These are phyloP conservation scores for Clathrospora elynae DNA, from an alignment of 2,329 filamentous ascomycete species.

Conservation along the genomic window DNA sequence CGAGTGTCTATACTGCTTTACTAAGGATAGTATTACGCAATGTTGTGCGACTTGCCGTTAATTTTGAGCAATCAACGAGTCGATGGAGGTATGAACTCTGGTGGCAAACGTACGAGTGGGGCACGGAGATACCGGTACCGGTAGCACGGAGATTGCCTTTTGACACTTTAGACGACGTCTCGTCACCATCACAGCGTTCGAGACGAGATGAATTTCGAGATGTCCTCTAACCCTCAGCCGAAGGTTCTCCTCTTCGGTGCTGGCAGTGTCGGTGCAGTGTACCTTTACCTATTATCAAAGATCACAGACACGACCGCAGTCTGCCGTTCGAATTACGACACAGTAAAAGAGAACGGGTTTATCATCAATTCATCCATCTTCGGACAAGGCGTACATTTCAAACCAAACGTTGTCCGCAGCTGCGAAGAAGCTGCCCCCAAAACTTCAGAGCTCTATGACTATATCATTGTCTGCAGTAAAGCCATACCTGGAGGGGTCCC, in stretches of 20 bases:
- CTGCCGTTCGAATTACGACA: slow-evolving; percentile 54
- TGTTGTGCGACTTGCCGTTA: too few relatives aligned
- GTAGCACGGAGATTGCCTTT: too few relatives aligned
- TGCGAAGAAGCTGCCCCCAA: slow-evolving; percentile 44
- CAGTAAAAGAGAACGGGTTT: slow-evolving; percentile 50
- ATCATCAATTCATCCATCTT: slow-evolving; percentile 49
- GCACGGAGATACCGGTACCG: neutral
- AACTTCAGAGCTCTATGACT: slow-evolving; percentile 49
- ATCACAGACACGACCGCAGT: slow-evolving; percentile 51
- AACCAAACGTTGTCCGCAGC: slow-evolving; percentile 43
- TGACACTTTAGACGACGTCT: too few relatives aligned
- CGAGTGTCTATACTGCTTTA: too few relatives aligned
- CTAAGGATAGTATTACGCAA: too few relatives aligned
- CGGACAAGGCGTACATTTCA: slow-evolving; percentile 42
- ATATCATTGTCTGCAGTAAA: slow-evolving; percentile 56
- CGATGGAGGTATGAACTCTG: too few relatives aligned
- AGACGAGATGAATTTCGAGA: neutral
- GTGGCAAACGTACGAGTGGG: too few relatives aligned
- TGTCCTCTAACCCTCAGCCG: slow-evolving; percentile 15
- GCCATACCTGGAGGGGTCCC: slow-evolving; percentile 49
- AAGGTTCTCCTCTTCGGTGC: slow-evolving; percentile 50
- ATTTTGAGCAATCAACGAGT: too few relatives aligned
- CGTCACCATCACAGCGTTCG: neutral
- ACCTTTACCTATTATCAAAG: slow-evolving; percentile 50
- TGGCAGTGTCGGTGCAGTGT: slow-evolving; percentile 52